Evolutionary conservation across 306 rosid genomes (phyloP).

Genomic region (Quercus agrifolia): DNA sequence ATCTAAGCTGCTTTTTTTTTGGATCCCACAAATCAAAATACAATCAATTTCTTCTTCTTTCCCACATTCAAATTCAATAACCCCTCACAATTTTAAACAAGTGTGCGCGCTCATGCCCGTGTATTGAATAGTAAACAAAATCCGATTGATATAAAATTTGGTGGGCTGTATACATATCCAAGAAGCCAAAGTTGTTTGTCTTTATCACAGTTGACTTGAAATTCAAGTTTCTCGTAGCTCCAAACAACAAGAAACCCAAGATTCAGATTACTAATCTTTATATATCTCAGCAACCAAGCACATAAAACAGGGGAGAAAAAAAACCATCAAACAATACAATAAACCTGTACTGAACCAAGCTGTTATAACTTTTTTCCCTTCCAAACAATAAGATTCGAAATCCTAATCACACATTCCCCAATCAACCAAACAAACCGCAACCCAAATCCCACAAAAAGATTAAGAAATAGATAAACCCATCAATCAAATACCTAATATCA

Average conservation of each 20-base stretch:
- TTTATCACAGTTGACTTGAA: background rate
- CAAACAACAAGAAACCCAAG: background rate
- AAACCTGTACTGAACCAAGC: background rate
- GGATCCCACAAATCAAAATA: background rate
- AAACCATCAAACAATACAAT: background rate
- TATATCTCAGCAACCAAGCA: background rate
- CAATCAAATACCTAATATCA: background rate
- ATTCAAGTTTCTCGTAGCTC: background rate
- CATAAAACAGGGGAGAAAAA: background rate
- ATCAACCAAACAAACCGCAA: background rate
- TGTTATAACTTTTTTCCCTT: background rate
- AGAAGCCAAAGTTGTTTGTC: background rate
- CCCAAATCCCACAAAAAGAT: background rate
- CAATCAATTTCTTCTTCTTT: background rate
- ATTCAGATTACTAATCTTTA: background rate
- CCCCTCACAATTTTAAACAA: background rate
- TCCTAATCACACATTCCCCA: background rate
- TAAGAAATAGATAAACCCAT: background rate
- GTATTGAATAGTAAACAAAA: too few relatives aligned
- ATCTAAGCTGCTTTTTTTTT: background rate
- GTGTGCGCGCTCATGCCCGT: too few relatives aligned
- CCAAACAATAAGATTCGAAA: background rate
- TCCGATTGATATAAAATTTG: too few relatives aligned
- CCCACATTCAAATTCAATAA: background rate
- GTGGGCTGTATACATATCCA: too few relatives aligned